Evolutionary conservation across 1,139 yeast species (phyloP), one percentile per base, ranked within the genome.

Genomic region (Taphrina flavorubra): DNA sequence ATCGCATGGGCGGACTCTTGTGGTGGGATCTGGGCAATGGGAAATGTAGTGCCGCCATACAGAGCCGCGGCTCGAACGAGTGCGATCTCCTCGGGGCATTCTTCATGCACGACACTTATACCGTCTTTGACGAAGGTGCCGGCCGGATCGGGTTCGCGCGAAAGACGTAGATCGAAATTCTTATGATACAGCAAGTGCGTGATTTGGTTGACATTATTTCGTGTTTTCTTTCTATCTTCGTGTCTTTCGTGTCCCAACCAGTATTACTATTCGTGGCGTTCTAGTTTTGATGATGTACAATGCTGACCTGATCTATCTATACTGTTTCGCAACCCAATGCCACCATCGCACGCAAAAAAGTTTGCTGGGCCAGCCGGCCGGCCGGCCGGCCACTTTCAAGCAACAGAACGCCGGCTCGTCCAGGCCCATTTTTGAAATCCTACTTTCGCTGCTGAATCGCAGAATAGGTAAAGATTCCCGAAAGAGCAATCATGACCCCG

Each of bases 391-490:
- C 31, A 25, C 31, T 25, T 25, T 2, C 2, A 25, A 25, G 31
- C 31, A 25, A 4, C 31, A 25, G 4, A 25, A 25, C 31, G 2
- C 31, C 31, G 31, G 31, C 31, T 25, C 31, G 31, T 25, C 31
- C 31, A 2, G 31, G 31, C 31, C 4, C 31, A 25, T 2, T 25
- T 25, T 25, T 25, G 31, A 25, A 4, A 2, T 4, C 1, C 36
- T 47, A 60, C 39, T 65, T 57, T 51, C 46, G 47, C 55, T 57
- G 63, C 51, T 57, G 63, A 39, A 57, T 56, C 34, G 63, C 63
- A 16, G 68, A 65, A 44, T 65, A 65, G 6, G 68, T 57, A 40
- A 56, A 56, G 58, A 65, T 65, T 8, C 68, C 68, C 16, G 49
- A 34, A 0, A 65, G 58, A 6, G 68, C 68, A 39, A 65, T 57